These are phyloP conservation scores for Colletotrichum tabaci DNA, from an alignment of 2,329 filamentous ascomycete species.

Conservation along the genomic window DNA sequence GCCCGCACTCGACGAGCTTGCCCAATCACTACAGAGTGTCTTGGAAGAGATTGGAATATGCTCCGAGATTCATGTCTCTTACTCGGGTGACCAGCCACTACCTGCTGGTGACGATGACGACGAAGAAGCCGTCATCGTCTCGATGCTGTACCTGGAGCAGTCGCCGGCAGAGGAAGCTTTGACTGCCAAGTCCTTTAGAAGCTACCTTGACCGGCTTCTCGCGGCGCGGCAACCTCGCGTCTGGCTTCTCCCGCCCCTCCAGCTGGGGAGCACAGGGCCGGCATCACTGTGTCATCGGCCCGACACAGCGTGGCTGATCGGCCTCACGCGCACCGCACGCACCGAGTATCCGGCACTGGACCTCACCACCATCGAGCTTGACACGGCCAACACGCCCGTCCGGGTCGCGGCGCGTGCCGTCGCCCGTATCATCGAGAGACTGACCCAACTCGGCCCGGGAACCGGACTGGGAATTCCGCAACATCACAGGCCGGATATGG, in stretches of 20 bases:
- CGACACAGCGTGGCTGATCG: slow-evolving; percentile 47
- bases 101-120: neutral
- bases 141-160: slow-evolving; percentile 6
- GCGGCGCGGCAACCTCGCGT: neutral
- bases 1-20: too few species aligned
- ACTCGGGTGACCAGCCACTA: neutral
- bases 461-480: neutral
- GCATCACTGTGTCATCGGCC: slow-evolving; percentile 35
- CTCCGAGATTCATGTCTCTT: too few species aligned
- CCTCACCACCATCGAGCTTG: slow-evolving; percentile 51
- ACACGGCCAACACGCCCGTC: neutral
- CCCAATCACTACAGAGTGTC: too few species aligned
- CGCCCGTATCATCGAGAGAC: neutral
- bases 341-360: slow-evolving; percentile 46
- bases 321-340: slow-evolving; percentile 48
- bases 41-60: too few species aligned
- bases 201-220: neutral
- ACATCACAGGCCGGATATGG: neutral
- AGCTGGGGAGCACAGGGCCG: neutral
- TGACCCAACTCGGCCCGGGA: neutral
- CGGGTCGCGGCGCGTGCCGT: neutral
- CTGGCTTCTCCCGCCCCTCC: slow-evolving; percentile 4
- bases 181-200: neutral
- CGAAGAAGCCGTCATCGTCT: neutral
- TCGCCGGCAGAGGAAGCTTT: neutral